phyloP scores from a whole-genome alignment of 345 rosid species.

The Moricandia arvensis region DNA sequence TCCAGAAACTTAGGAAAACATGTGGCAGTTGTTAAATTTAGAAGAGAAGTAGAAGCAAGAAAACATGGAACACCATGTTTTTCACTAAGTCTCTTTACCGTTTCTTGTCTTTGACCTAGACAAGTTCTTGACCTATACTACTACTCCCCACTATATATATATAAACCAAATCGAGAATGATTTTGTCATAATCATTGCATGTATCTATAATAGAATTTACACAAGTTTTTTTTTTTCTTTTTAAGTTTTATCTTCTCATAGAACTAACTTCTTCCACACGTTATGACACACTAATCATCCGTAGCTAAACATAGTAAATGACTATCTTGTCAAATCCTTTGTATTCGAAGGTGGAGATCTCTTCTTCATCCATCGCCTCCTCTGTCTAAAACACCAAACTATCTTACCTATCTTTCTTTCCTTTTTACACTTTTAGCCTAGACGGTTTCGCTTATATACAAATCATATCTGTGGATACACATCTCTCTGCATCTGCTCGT shows the following conservation, averaged over 20 bases:
- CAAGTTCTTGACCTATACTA: constrained; percentile 31
- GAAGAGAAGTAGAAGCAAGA: constrained; percentile 42
- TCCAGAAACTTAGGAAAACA: constrained; percentile 32
- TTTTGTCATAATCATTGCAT: background rate
- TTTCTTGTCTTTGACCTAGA: constrained; percentile 30
- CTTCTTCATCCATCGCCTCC: constrained; percentile 18
- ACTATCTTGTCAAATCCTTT: constrained; percentile 29
- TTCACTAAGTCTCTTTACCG: constrained; percentile 34
- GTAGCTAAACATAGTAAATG: constrained; percentile 36
- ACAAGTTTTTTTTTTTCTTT: background rate
- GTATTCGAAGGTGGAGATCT: constrained; percentile 28
- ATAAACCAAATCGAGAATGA: background rate
- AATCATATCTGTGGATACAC: background rate
- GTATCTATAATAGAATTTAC: background rate
- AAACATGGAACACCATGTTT: constrained; percentile 33
- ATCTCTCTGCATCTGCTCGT: background rate
- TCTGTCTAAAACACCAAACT: constrained; percentile 19
- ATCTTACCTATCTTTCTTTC: background rate
- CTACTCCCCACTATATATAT: constrained; percentile 16
- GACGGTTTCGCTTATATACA: constrained; percentile 9
- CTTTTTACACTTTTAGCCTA: constrained; percentile 12
- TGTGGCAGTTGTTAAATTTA: constrained; percentile 20
- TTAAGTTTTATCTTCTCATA: constrained; percentile 11
- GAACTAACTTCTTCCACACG: constrained; percentile 35
- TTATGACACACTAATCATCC: constrained; percentile 23